Conservation (phyloP, 2,329 filamentous ascomycete genomes). For the Ustulina deusta region DNA sequence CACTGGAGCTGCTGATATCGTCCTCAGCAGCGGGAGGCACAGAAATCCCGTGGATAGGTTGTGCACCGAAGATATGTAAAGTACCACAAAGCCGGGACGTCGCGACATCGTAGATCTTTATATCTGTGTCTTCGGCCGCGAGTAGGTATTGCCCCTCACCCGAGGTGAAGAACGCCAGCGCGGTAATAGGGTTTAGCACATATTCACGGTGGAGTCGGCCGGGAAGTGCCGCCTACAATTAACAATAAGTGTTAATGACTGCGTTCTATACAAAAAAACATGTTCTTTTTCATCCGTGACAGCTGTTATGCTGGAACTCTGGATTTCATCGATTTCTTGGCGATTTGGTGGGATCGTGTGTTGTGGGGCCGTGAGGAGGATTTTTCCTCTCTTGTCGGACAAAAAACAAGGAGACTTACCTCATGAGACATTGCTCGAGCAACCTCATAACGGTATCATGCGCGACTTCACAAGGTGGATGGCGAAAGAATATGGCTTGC, state of each 20-base stretch:
- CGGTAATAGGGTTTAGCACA: slow-evolving; percentile 68
- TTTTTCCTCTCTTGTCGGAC: background rate
- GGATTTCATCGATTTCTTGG: slow-evolving; percentile 1
- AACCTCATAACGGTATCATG: slow-evolving; percentile 36
- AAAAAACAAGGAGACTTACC: slow-evolving; percentile 36
- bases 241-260: background rate
- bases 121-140: slow-evolving; percentile 69
- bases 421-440: slow-evolving; percentile 43
- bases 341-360: slow-evolving; percentile 25
- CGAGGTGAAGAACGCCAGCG: slow-evolving; percentile 64
- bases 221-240: slow-evolving; percentile 35
- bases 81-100: slow-evolving; percentile 55
- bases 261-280: too few species aligned
- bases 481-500: background rate
- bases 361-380: slow-evolving; percentile 21
- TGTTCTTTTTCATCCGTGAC: background rate
- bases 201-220: slow-evolving; percentile 51
- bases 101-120: slow-evolving; percentile 64
- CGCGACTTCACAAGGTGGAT: background rate
- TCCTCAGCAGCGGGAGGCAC: slow-evolving; percentile 47
- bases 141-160: slow-evolving; percentile 59
- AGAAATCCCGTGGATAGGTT: slow-evolving; percentile 80
- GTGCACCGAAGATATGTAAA: slow-evolving; percentile 70
- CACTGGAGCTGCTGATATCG: background rate
- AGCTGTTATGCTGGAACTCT: background rate